Conservation (phyloP, 2,329 filamentous ascomycete genomes). For the Graphilbum sp. region DNA sequence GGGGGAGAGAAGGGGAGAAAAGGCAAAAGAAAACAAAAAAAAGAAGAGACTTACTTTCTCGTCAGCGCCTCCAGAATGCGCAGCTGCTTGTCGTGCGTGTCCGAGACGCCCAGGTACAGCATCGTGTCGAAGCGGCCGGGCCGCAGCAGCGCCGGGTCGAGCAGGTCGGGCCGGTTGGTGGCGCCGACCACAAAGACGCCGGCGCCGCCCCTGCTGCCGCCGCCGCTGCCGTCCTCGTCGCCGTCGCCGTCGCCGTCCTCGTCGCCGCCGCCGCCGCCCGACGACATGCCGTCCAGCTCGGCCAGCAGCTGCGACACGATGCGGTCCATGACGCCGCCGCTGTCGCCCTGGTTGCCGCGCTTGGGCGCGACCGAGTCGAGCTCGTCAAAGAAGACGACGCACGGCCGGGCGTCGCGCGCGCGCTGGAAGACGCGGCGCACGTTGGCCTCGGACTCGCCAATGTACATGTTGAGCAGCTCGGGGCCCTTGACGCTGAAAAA, state of each 20-base stretch:
- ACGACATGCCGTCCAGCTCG: slow-evolving; percentile 91
- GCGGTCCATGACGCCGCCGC: slow-evolving; percentile 93
- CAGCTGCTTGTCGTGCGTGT: slow-evolving; percentile 91
- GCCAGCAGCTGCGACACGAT: slow-evolving; percentile 91
- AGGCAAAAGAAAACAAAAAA: slow-evolving; percentile 2
- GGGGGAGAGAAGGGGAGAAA: neutral
- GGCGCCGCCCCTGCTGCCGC: slow-evolving; percentile 25
- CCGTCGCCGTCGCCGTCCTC: slow-evolving; percentile 4
- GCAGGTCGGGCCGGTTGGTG: slow-evolving; percentile 82
- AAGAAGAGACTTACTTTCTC: slow-evolving; percentile 53
- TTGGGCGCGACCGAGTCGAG: slow-evolving; percentile 89
- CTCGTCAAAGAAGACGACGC: slow-evolving; percentile 88
- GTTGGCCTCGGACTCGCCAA: slow-evolving; percentile 85
- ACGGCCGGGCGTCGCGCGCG: slow-evolving; percentile 70
- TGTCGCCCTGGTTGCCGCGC: slow-evolving; percentile 91
- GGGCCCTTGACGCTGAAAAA: slow-evolving; percentile 92
- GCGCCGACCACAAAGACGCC: slow-evolving; percentile 95
- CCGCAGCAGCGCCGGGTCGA: slow-evolving; percentile 77
- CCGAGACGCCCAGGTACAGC: slow-evolving; percentile 90
- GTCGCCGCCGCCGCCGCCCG: slow-evolving; percentile 5
- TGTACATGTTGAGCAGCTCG: slow-evolving; percentile 89
- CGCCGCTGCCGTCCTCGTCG: slow-evolving; percentile 1
- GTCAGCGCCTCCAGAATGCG: slow-evolving; percentile 90
- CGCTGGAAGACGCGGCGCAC: slow-evolving; percentile 79
- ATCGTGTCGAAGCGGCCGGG: slow-evolving; percentile 96